Conservation (phyloP, 805 yeast species). For the Cyberlindnera saturnus region DNA sequence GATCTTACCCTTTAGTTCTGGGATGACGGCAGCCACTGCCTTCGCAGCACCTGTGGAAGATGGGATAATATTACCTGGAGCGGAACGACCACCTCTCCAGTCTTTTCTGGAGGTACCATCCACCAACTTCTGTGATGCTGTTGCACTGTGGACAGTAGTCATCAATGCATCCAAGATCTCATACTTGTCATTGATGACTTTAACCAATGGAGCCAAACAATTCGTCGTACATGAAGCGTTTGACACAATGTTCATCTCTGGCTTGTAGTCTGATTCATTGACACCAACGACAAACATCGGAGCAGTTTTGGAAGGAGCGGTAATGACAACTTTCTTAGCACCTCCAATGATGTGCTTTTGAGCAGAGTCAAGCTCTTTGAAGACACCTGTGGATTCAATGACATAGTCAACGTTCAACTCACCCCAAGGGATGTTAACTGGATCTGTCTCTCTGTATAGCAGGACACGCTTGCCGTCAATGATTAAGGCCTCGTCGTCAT, state of each 20-base stretch:
- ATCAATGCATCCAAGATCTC: constrained; percentile 89
- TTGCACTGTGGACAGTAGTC: constrained; percentile 95
- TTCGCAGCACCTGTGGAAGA: constrained; percentile 97
- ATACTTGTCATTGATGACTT: constrained; percentile 78
- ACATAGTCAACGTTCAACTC: constrained; percentile 75
- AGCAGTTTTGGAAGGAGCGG: constrained; percentile 91
- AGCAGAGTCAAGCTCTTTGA: constrained; percentile 78
- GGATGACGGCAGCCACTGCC: constrained; percentile 95
- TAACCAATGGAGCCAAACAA: constrained; percentile 92
- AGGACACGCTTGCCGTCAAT: constrained; percentile 63
- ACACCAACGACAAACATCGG: constrained; percentile 96
- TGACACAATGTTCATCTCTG: constrained; percentile 72
- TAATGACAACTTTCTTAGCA: constrained; percentile 91
- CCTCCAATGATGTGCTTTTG: constrained; percentile 82
- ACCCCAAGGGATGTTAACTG: constrained; percentile 86
- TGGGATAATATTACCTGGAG: constrained; percentile 92
- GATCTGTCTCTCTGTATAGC: constrained; percentile 79
- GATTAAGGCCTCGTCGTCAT: constrained; percentile 52
- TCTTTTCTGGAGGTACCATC: constrained; percentile 97
- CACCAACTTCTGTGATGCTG: constrained; percentile 94
- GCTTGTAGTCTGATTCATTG: constrained; percentile 71
- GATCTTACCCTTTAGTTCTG: constrained; percentile 84
- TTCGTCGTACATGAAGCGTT: constrained; percentile 96
- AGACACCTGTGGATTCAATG: constrained; percentile 92
- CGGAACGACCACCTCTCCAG: constrained; percentile 98